Evolutionary conservation across 176 grass and related monocot genomes (phyloP), one percentile per base, ranked within the genome.

Genomic region (Dendrocalamus sinicus): DNA sequence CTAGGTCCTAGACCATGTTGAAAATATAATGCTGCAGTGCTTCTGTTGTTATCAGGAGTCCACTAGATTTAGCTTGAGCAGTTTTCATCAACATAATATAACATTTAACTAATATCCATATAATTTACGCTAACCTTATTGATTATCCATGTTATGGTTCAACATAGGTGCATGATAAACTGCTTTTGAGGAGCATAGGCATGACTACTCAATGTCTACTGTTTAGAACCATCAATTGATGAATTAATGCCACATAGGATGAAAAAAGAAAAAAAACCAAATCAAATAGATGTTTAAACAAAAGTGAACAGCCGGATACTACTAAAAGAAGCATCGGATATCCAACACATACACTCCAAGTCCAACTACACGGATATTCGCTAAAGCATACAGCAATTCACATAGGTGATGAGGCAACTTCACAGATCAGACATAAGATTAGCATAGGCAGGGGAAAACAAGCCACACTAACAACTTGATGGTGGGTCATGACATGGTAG

Each of bases 271-370:
- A 8, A 52, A 1, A 80, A 43, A 57, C 12, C 14, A 58, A 58
- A 71, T 47, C 66, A 66, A 74, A 67, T 20, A 79, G 19, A 73
- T 13, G 23, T 66, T 63, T 72, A 9, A 83, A 73, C 43, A 67
- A 55, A 57, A 26, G 8, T n/a, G 32, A 52, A 47, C 46, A 84
- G n/a, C 3, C 23, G 73, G 55, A 45, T 69, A 72, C 12, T 52
- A 51, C 55, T n/a, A 77, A 72, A 52, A 30, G 15, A 77, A 78
- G 73, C 75, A 44, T 64, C 55, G 72, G 70, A 74, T 11, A 85
- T 64, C 17, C 58, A 65, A 77, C 46, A 80, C 32, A 84, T 73
- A 17, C 15, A 7, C 52, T 84, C 50, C 44, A 35, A 59, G 30
- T 84, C 39, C n/a, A 35, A 59, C 43, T 44, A 81, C 32, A 76